Evolutionary conservation across 2,329 filamentous ascomycete species (phyloP), one percentile per base, ranked within the genome.

Genomic region (Stemphylium lycopersici): DNA sequence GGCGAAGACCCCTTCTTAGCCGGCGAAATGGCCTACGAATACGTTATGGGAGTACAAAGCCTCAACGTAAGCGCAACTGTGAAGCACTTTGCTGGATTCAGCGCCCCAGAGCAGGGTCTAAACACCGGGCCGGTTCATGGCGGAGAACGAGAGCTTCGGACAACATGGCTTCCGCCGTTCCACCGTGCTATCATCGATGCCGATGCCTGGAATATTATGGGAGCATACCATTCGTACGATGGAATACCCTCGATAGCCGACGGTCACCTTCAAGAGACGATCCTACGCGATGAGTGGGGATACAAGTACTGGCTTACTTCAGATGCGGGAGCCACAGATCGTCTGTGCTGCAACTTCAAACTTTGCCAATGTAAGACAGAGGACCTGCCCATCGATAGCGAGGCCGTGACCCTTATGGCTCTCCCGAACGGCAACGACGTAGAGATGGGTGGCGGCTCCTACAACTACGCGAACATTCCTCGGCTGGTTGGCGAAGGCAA

Each of bases 401-500:
- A 87, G 48, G 84, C 87, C 2, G 81, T 91, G 20, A 87, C 86
- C 0, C 76, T 84, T 43, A 82, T 83, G 62, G 81, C 85, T 7
- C 80, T 91, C 4, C 84, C 85, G 0, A 86, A 88, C 4, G 89
- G 89, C 3, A 88, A 86, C 44, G 89, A 91, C 62, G 81, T 89
- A 11, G 89, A 91, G 66, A 91, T 91, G 89, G 89, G 89, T 11
- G 88, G 89, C 34, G 89, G 89, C 16, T 87, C 85, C 16, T 91
- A 84, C 77, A 90, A 86, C 68, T 75, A 86, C 67, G 80, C 85
- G 59, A 83, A 80, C 32, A 90, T 91, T 46, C 86, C 88, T 5
- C 78, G 83, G 24, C 80, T 91, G 43, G 80, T 91, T 13, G 75
- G 84, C 48, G 79, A 82, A 1, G 87, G 87, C 0, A 85, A 83